A percentile compares a stretch with the other conserved stretches of the same genome.
These are phyloP conservation scores for Boletus rex-veris DNA, from an alignment of 768 basidiomycete genomes.

Conservation along the genomic window DNA sequence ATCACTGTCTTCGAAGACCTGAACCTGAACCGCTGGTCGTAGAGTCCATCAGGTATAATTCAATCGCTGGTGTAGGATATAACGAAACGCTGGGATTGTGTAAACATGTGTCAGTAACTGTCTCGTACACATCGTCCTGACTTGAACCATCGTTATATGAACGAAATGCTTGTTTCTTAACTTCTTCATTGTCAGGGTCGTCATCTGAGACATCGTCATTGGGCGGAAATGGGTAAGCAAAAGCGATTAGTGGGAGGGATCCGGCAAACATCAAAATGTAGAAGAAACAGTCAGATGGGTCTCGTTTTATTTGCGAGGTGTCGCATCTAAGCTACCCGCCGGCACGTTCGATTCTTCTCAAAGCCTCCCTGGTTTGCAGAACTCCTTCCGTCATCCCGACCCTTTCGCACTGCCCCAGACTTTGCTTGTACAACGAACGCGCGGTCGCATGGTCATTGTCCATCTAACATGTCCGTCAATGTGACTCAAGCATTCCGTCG, in stretches of 20 bases:
- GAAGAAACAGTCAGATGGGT: too few species aligned
- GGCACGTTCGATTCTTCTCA: conserved; percentile 27
- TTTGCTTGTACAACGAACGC: conserved; percentile 30
- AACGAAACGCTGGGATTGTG: too few species aligned
- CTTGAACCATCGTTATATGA: too few species aligned
- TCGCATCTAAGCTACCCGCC: not conserved
- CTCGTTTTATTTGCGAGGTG: not conserved
- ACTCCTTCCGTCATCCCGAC: conserved; percentile 35
- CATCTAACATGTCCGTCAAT: conserved; percentile 26
- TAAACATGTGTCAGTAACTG: too few species aligned
- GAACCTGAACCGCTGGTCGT: too few species aligned
- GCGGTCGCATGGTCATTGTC: conserved; percentile 29
- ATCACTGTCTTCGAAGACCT: too few species aligned
- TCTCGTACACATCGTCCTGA: too few species aligned
- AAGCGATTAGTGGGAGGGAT: not conserved
- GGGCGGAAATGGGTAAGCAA: not conserved
- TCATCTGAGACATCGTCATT: too few species aligned
- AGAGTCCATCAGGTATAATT: too few species aligned
- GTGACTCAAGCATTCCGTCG: not conserved
- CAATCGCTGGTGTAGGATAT: too few species aligned
- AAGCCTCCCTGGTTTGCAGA: conserved; percentile 32
- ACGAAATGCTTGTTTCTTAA: too few species aligned
- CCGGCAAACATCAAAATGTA: not conserved
- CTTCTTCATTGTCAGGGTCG: too few species aligned
- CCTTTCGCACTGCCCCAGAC: conserved; percentile 29